phyloP scores from a whole-genome alignment of 352 stramenopile genomes.

The Globisporangium sylvaticum region DNA sequence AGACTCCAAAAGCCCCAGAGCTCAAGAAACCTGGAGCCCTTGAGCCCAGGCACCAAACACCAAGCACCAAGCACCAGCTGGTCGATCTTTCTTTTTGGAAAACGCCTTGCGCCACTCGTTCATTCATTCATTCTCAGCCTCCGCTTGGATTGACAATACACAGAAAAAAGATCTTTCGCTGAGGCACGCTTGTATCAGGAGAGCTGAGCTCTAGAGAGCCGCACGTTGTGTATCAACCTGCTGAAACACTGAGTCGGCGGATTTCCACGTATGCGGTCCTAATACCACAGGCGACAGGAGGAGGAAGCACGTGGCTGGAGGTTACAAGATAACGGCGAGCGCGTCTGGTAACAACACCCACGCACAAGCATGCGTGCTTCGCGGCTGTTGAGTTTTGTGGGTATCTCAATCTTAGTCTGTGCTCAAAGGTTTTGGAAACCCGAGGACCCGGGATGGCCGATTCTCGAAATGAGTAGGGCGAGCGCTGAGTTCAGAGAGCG shows the following conservation, averaged over 20 bases:
- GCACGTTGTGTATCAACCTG: not conserved
- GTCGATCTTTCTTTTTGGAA: not conserved
- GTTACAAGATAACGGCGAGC: not conserved
- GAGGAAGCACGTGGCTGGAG: not conserved
- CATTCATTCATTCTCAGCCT: no score
- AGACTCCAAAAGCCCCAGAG: not conserved
- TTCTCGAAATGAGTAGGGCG: not conserved
- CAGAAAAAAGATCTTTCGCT: no score
- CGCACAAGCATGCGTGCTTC: not conserved
- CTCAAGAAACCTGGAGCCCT: not conserved
- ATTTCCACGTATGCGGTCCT: not conserved
- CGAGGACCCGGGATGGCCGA: not conserved
- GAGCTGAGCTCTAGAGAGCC: not conserved
- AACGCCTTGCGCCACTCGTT: not conserved
- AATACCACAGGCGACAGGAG: not conserved
- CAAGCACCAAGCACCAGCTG: not conserved
- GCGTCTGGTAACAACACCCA: not conserved
- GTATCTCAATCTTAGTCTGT: not conserved
- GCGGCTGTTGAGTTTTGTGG: not conserved
- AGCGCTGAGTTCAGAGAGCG: not conserved
- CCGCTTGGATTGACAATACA: not conserved
- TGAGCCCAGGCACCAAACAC: not conserved
- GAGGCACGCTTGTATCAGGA: no score
- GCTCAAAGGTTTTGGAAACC: no score
- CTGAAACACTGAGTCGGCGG: not conserved